phyloP scores from a whole-genome alignment of 2,329 filamentous ascomycete genomes.

The Coleophoma crateriformis region DNA sequence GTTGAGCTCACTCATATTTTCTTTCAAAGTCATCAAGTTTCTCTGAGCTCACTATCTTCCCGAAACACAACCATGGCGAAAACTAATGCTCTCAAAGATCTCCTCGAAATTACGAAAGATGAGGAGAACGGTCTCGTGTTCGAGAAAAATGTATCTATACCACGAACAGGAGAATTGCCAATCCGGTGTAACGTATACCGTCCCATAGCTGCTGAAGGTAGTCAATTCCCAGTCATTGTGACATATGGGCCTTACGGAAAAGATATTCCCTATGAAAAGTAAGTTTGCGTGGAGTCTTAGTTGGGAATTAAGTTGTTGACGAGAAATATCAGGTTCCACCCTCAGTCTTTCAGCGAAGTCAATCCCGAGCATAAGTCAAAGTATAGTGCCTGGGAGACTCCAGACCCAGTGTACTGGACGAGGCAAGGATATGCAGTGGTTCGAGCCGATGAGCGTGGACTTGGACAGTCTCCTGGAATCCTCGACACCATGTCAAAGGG shows the following conservation, averaged over 20 bases:
- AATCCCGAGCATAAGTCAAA: slow-evolving; percentile 34
- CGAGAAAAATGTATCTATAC: slow-evolving; percentile 41
- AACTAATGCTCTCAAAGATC: slow-evolving; percentile 6
- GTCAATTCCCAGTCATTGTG: slow-evolving; percentile 52
- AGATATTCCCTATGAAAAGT: slow-evolving; percentile 58
- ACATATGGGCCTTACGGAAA: slow-evolving; percentile 74
- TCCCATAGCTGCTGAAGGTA: slow-evolving; percentile 32
- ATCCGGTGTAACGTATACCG: slow-evolving; percentile 46
- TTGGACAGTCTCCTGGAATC: slow-evolving; percentile 44
- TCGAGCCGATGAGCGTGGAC: slow-evolving; percentile 42
- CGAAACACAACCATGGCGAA: background rate
- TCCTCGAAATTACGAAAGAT: slow-evolving; percentile 11
- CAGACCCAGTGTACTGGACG: slow-evolving; percentile 37
- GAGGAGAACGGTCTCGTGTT: slow-evolving; percentile 27
- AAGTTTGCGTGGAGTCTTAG: slow-evolving; percentile 9
- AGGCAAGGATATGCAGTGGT: slow-evolving; percentile 33
- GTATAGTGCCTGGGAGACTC: slow-evolving; percentile 38
- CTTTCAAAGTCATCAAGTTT: background rate
- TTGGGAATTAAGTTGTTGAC: background rate
- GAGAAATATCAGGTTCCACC: slow-evolving; percentile 34
- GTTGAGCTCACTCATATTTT: background rate
- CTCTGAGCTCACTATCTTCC: too few species aligned
- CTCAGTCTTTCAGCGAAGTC: slow-evolving; percentile 40
- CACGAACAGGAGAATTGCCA: slow-evolving; percentile 31
- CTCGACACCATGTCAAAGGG: slow-evolving; percentile 47